phyloP scores from a whole-genome alignment of 169 alveolate genomes.

The Eimeria sp. region DNA sequence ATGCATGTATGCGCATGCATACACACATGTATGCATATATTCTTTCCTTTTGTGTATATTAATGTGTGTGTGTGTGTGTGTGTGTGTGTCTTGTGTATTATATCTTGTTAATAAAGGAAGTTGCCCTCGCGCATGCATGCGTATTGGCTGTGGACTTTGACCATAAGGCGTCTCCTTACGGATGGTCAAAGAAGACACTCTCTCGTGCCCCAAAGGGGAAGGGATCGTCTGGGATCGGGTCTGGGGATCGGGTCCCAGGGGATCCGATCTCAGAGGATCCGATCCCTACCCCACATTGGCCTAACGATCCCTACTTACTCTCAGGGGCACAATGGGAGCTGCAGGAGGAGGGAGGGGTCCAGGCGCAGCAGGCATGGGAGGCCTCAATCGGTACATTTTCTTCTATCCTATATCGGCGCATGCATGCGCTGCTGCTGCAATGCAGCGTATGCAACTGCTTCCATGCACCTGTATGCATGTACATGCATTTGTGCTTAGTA shows the following conservation, averaged over 20 bases:
- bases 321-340: constrained; percentile 42
- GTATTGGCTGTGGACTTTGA: neutral
- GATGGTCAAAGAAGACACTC: neutral
- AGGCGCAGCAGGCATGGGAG: constrained; percentile 3
- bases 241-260: neutral
- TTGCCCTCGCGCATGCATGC: neutral
- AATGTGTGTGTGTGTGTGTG: neutral
- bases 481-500: too few species aligned
- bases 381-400: neutral
- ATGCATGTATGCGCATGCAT: too few species aligned
- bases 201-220: neutral
- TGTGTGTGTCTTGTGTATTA: neutral
- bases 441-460: too few species aligned
- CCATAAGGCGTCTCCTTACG: neutral
- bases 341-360: constrained; percentile 2
- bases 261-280: neutral
- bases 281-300: neutral
- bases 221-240: neutral
- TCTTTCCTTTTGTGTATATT: too few species aligned
- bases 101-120: neutral
- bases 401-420: neutral
- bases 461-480: too few species aligned
- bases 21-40: too few species aligned
- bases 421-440: neutral
- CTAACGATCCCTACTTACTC: constrained; percentile 21